Evolutionary conservation across 2,329 filamentous ascomycete species (phyloP), one percentile per base, ranked within the genome.

Genomic region (Amauroascus verrucosus): DNA sequence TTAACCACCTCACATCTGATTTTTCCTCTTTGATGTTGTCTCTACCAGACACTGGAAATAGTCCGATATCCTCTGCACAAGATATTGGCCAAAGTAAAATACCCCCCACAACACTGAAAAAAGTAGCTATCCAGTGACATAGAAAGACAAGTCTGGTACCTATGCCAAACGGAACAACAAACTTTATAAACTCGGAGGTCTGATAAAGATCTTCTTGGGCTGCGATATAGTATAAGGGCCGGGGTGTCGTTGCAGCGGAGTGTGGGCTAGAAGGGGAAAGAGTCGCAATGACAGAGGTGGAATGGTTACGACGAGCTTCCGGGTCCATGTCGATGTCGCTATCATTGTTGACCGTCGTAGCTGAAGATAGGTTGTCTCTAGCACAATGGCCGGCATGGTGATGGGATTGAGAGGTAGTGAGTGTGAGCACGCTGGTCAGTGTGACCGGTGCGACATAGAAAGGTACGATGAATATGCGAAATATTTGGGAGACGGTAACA

Each of bases 181-280:
- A 93, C 61, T 84, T 83, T 56, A 91, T 72, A 57, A 83, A 84
- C 60, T 95, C 84, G 47, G 82, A 83, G 0, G 81, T 75, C 62
- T 91, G 86, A 63, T 95, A 95, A 6, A 90, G 70, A 64, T 95
- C 88, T 59, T 94, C 83, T 65, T 95, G 89, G 16, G 75, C 78
- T 6, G 75, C 68, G 58, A 95, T 90, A 64, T 83, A 86, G 70
- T 89, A 93, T 54, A 76, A 77, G 20, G 52, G 40, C 13, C 62
- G 68, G 1, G 28, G 22, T 11, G 24, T 28, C 20, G 26, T 2
- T n/a, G 20, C 6, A 22, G 22, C n/a, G 13, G 47, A 49, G 16
- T n/a, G 3, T 24, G 20, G 47, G 30, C 37, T n/a, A 18, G 37
- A 9, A 6, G 4, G 4, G 2, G 37, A 18, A 14, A n/a, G 3